Conservation (phyloP, 495 filamentous ascomycete species). For the Hypoxylon fuscum region DNA sequence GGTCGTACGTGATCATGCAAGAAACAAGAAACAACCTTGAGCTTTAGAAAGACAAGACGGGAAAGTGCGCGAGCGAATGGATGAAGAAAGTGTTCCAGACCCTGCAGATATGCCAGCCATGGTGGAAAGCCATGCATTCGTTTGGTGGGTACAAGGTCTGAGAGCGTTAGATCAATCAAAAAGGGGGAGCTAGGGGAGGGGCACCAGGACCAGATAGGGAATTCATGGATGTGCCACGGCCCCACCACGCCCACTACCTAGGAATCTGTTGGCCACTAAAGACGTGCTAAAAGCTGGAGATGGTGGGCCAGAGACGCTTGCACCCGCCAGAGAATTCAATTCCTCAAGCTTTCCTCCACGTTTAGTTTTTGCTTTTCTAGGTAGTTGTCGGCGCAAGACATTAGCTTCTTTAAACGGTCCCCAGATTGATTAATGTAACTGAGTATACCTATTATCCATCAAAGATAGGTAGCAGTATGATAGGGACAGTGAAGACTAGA, state of each 20-base stretch:
- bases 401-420: not conserved
- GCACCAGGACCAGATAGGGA: slow-evolving; percentile 6
- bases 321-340: not conserved
- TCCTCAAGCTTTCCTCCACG: not conserved
- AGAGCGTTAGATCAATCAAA: slow-evolving; percentile 30
- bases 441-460: no score
- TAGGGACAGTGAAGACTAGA: no score
- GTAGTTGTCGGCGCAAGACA: not conserved
- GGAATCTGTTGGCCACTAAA: slow-evolving; percentile 11
- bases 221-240: slow-evolving; percentile 3
- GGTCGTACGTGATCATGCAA: slow-evolving; percentile 37
- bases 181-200: slow-evolving; percentile 18
- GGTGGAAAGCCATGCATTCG: not conserved
- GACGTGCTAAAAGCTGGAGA: slow-evolving; percentile 22
- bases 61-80: slow-evolving; percentile 11
- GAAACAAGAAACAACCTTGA: slow-evolving; percentile 24
- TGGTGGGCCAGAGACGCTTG: slow-evolving; percentile 10
- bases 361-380: not conserved
- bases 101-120: slow-evolving; percentile 4
- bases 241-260: slow-evolving; percentile 1
- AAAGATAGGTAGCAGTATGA: no score
- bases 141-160: slow-evolving; percentile 13
- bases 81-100: slow-evolving; percentile 25
- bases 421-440: no score
- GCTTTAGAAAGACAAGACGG: slow-evolving; percentile 21